Conservation (phyloP, 164 flowering plant species). For the Vitis rupestris region DNA sequence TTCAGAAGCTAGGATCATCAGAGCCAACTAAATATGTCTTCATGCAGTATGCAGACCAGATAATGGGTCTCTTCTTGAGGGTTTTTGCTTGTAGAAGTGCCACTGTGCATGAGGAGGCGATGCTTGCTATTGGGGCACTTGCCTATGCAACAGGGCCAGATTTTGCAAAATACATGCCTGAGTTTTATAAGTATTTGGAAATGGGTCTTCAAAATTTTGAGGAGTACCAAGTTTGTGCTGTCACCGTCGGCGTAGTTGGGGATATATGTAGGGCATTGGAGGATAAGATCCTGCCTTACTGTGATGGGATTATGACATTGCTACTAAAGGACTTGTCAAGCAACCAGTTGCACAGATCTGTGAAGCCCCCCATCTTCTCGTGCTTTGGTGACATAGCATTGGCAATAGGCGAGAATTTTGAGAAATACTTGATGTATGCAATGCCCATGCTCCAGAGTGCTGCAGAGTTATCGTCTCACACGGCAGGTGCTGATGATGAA, state of each 20-base stretch:
- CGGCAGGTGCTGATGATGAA: constrained; percentile 56
- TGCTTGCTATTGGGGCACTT: constrained; percentile 72
- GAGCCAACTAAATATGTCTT: constrained; percentile 52
- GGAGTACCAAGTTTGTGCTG: constrained; percentile 74
- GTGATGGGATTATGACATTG: constrained; percentile 74
- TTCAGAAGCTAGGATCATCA: constrained; percentile 61
- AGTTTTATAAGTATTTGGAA: constrained; percentile 62
- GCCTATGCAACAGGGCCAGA: constrained; percentile 60
- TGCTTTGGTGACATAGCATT: constrained; percentile 72
- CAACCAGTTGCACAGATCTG: constrained; percentile 67
- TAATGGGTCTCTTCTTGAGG: constrained; percentile 60
- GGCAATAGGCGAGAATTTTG: constrained; percentile 69
- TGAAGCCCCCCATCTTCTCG: constrained; percentile 74
- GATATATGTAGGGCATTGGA: constrained; percentile 71
- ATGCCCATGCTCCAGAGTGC: constrained; percentile 77
- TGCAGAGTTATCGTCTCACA: constrained; percentile 57
- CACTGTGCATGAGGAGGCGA: constrained; percentile 73
- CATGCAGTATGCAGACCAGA: constrained; percentile 65
- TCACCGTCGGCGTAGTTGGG: constrained; percentile 72
- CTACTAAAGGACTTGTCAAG: constrained; percentile 64
- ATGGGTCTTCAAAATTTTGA: constrained; percentile 80
- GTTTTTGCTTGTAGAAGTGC: constrained; percentile 71
- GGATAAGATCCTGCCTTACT: constrained; percentile 59
- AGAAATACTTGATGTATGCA: constrained; percentile 64
- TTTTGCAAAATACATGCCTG: constrained; percentile 65